Base-by-base conservation (phyloP, 768 basidiomycete species). In the Naematelia aurantialba region DNA sequence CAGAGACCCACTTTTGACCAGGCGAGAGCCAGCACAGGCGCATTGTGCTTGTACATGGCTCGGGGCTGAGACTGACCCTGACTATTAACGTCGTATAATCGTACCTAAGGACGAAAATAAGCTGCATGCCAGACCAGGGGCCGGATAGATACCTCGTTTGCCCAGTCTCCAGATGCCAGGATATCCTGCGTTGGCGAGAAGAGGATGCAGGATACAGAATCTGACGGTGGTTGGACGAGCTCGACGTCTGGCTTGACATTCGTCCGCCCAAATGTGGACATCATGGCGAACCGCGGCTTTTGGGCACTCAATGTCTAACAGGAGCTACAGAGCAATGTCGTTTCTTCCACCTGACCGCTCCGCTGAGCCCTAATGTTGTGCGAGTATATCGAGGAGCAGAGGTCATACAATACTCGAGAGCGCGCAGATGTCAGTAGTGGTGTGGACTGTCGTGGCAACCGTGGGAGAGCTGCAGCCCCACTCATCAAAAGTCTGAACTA, bases 1-100 rank as follows among this genome's bases (percentile, higher is more conserved):
- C n/a, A n/a, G n/a, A n/a, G n/a, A n/a, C 83, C 62, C 62, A 89
- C 92, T 79, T 89, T 89, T 78, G 87, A 90, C 93, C 94, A 98
- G 66, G 88, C 88, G 1, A 93, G 82, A 60, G 85, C 84, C 63
- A 98, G 78, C 0, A 91, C 91, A 1, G 94, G 94, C 0, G 85
- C 92, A 73, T 92, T 89, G 70, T 98, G 94, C 30, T 79, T 79
- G 74, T 91, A 94, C 84, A 89, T 87, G 0, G 91, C 91, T 78
- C 91, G 91, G 17, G 89, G 89, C 75, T 89, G 85, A 1, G 88
- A 87, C 21, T 89, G 89, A 12, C 79, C 80, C 21, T 82, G 82
- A 25, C 84, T 80, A 27, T 86, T 85, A 55, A 97, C 87, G 80
- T 94, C 90, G 77, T 98, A 98, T 46, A 97, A 82, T 48, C 92